A percentile compares a stretch with the other conserved stretches of the same genome.
phyloP scores from a whole-genome alignment of 1,284 basidiomycete species.

The Trichosporon sp. region DNA sequence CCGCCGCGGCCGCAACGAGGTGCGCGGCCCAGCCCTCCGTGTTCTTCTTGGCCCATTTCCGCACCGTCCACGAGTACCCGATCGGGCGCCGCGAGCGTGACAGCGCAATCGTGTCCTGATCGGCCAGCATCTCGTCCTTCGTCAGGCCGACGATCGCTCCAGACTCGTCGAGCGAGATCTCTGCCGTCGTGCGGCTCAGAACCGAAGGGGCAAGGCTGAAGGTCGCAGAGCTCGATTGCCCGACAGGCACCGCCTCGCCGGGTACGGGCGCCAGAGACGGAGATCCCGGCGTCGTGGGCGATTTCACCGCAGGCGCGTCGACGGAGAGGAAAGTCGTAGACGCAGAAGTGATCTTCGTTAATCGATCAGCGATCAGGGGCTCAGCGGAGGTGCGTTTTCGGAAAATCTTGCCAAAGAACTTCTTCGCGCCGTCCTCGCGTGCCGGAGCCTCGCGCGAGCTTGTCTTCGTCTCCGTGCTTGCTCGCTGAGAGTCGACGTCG shows the following conservation, averaged over 20 bases:
- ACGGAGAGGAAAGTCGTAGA: background rate
- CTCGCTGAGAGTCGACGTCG: slow-evolving; percentile 19
- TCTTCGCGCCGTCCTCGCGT: slow-evolving; percentile 51
- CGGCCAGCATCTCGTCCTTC: slow-evolving; percentile 1
- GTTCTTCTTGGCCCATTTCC: slow-evolving; percentile 67
- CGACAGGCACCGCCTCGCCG: slow-evolving; percentile 15
- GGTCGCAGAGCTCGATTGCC: slow-evolving; percentile 27
- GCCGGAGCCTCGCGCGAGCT: slow-evolving; percentile 16
- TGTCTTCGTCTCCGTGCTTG: slow-evolving; percentile 29
- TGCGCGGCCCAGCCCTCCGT: slow-evolving; percentile 41
- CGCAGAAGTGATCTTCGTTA: background rate
- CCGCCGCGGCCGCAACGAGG: slow-evolving; percentile 39
- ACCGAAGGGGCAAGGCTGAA: slow-evolving; percentile 44
- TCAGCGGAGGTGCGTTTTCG: slow-evolving; percentile 51
- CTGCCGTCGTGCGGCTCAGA: slow-evolving; percentile 24
- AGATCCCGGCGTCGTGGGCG: slow-evolving; percentile 3
- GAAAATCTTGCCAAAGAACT: slow-evolving; percentile 69
- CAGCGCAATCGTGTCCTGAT: slow-evolving; percentile 7
- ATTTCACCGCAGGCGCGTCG: background rate
- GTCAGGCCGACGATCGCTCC: slow-evolving; percentile 36
- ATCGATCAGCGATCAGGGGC: background rate
- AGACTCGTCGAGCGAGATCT: slow-evolving; percentile 25
- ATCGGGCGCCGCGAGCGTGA: slow-evolving; percentile 36
- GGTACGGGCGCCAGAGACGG: background rate
- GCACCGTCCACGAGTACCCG: slow-evolving; percentile 73